Conservation (phyloP, 2,329 filamentous ascomycete species). For the Capronia americana region DNA sequence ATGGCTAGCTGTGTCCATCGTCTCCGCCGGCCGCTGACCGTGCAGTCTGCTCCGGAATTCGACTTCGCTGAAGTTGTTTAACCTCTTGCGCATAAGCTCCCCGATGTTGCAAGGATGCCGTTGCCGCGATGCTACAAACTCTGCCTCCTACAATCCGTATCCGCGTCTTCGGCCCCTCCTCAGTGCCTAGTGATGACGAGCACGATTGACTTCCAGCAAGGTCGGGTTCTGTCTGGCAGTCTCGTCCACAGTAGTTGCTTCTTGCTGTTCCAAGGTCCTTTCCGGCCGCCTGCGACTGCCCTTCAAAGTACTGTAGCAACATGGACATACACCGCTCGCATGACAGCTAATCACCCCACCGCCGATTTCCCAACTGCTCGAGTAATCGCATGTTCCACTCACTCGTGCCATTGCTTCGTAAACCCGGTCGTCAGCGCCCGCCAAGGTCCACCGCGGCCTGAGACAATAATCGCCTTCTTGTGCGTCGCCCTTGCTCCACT, state of each 20-base stretch:
- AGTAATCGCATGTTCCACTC: not conserved
- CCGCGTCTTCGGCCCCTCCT: not conserved
- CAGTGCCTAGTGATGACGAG: not conserved
- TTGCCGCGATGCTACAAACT: not conserved
- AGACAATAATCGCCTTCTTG: not conserved
- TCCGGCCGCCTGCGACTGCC: not conserved
- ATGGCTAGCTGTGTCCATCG: not conserved
- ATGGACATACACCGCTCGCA: not conserved
- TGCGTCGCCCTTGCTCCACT: slow-evolving; percentile 5
- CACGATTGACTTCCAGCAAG: not conserved
- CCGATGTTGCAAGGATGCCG: not conserved
- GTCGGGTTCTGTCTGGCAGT: not conserved
- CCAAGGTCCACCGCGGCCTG: slow-evolving; percentile 9
- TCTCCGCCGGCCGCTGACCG: not conserved
- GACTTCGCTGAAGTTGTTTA: not conserved
- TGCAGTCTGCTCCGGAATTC: not conserved
- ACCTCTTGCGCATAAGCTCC: not conserved
- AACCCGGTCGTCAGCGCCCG: not conserved
- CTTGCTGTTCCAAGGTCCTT: not conserved
- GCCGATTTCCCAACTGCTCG: not conserved
- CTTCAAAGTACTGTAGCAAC: not conserved
- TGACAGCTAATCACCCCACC: not conserved
- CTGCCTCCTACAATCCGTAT: not conserved
- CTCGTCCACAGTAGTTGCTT: not conserved
- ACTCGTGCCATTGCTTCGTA: not conserved